Conservation (phyloP, 192 early-diverging fungal genomes). For the Dispira simplex region DNA sequence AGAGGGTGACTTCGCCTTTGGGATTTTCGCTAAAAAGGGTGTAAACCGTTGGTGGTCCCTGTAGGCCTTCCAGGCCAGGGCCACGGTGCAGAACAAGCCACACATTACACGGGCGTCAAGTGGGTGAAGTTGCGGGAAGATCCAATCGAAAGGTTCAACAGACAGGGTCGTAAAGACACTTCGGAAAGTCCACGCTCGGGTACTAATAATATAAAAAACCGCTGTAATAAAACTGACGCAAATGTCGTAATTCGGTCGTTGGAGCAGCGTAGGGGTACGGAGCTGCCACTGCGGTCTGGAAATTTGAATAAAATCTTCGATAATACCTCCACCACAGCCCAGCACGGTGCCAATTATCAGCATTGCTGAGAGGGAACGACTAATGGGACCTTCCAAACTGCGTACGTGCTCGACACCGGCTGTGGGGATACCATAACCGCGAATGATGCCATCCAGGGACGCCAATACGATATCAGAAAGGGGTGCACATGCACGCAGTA, state of each 20-base stretch:
- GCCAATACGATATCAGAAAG: conserved; percentile 31
- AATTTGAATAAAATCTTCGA: conserved; percentile 32
- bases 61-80: background rate
- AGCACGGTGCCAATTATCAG: conserved; percentile 25
- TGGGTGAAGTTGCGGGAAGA: conserved; percentile 12
- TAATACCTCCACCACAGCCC: conserved; percentile 33
- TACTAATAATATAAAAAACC: conserved; percentile 27
- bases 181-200: conserved; percentile 28
- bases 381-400: conserved; percentile 18
- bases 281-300: conserved; percentile 20
- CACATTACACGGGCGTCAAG: background rate
- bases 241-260: conserved; percentile 19
- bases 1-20: background rate
- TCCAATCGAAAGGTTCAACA: conserved; percentile 9
- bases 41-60: background rate
- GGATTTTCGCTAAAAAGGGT: background rate
- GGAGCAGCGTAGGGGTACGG: conserved; percentile 25
- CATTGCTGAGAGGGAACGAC: conserved; percentile 29
- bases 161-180: conserved; percentile 14
- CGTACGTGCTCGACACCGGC: conserved; percentile 31
- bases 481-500: conserved; percentile 20
- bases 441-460: conserved; percentile 26
- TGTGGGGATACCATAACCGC: conserved; percentile 32
- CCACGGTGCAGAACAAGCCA: conserved; percentile 4
- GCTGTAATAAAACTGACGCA: conserved; percentile 25